Evolutionary conservation across 2,329 filamentous ascomycete species (phyloP), one percentile per base, ranked within the genome.

Genomic region (Pseudomassariella vexata): DNA sequence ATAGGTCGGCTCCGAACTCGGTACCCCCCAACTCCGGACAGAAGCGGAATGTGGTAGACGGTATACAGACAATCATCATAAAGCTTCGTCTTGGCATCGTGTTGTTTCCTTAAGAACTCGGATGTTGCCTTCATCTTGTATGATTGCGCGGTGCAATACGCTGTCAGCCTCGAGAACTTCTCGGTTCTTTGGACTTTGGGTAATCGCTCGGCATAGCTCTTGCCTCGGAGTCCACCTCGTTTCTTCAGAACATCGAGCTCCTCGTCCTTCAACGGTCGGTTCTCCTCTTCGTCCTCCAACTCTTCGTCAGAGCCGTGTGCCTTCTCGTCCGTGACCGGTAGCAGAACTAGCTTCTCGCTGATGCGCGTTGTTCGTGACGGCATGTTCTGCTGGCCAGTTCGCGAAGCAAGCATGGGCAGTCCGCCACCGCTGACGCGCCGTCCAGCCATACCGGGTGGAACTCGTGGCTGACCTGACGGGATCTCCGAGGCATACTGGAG

Each of bases 61-160:
- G 82, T 86, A 55, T 98, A 98, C 16, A 98, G 67, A 53, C 92
- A 98, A 58, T 98, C 92, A 57, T 98, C 92, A 60, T 98, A 98
- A 5, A 96, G 70, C 61, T 98, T 98, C 10, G 90, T 94, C 60
- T 88, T 83, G 1, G 89, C 90, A 19, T 84, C 81, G 61, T 98
- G 92, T 49, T 82, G 82, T 42, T 85, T 85, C 47, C 85, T 82
- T 39, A 95, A 68, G 54, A 98, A 98, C 20, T 85, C 78, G 10
- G 89, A 87, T n/a, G 88, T 87, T 17, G 81, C 76, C 47, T 84
- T 82, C 63, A 94, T 79, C 62, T 90, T 94, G 63, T 89, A 96
- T 6, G 84, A 85, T 57, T 95, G 86, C 1, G 92, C 90, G 0
- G 88, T 96, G 58, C 90, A 96, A 59, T 96, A 98, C 9, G 92